A percentile compares a stretch with the other conserved stretches of the same genome.
Conservation (phyloP, 192 early-diverging fungal genomes). For the Mortierella antarctica region DNA sequence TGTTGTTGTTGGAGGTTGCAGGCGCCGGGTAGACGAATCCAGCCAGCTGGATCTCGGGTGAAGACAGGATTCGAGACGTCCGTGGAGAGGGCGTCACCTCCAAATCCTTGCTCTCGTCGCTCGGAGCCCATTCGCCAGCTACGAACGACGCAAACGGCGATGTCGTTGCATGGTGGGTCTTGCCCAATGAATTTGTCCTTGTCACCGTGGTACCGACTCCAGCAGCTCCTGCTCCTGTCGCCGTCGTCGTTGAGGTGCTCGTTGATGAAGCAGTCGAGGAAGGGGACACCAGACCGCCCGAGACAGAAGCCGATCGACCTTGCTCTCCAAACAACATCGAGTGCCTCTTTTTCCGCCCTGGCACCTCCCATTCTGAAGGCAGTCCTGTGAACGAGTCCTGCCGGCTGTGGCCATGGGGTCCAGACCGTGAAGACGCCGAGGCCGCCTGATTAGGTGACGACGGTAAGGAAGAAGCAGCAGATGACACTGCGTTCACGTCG, state of each 20-base stretch:
- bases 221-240: slow-evolving; percentile 2
- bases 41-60: slow-evolving; percentile 34
- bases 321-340: slow-evolving; percentile 42
- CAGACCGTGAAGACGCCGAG: neutral
- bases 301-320: slow-evolving; percentile 15
- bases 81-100: slow-evolving; percentile 13
- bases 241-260: neutral
- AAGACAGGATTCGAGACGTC: slow-evolving; percentile 40
- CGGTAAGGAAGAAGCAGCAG: neutral
- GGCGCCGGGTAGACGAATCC: neutral
- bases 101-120: neutral
- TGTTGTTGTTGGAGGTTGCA: neutral
- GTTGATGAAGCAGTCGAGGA: neutral
- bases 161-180: neutral
- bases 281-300: neutral
- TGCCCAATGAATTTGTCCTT: slow-evolving; percentile 1
- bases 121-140: slow-evolving; percentile 8
- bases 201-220: neutral
- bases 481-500: neutral
- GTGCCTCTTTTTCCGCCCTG: slow-evolving; percentile 28
- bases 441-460: slow-evolving; percentile 2
- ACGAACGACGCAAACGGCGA: neutral
- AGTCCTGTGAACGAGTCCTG: slow-evolving; percentile 30
- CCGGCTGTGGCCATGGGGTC: slow-evolving; percentile 9
- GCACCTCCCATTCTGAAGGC: slow-evolving; percentile 48